These are phyloP conservation scores for Acacia acuminata DNA, from an alignment of 306 rosid genomes.

Conservation along the genomic window DNA sequence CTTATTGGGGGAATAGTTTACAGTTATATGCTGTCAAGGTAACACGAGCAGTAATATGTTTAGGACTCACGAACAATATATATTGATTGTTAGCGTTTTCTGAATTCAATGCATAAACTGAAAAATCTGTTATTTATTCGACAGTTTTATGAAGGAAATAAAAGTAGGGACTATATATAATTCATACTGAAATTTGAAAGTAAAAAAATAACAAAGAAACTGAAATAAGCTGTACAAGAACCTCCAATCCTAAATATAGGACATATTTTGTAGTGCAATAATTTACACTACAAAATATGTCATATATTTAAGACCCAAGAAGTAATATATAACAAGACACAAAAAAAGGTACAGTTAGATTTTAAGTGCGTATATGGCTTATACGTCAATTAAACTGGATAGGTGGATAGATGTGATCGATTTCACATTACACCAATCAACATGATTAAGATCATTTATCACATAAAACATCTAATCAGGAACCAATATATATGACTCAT, in stretches of 20 bases:
- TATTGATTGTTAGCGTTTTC: neutral
- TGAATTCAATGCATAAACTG: neutral
- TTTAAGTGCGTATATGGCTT: neutral
- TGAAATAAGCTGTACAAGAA: neutral
- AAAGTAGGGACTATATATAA: neutral
- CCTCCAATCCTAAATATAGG: no score
- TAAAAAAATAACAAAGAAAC: neutral
- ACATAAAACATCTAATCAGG: slow-evolving; percentile 31
- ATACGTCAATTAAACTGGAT: neutral
- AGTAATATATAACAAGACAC: neutral
- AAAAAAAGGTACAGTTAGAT: neutral
- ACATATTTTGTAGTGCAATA: no score
- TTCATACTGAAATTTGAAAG: neutral
- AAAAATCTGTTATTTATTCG: neutral
- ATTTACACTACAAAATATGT: no score
- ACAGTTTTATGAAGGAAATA: neutral
- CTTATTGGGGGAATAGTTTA: no score
- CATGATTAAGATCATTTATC: slow-evolving; percentile 23
- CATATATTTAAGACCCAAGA: no score
- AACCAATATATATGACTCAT: neutral
- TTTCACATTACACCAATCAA: slow-evolving; percentile 24
- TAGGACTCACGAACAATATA: no score
- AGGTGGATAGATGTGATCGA: slow-evolving; percentile 6
- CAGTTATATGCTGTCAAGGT: no score
- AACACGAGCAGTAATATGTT: no score